These are phyloP conservation scores for Tothia fuscella DNA, from an alignment of 2,329 filamentous ascomycete genomes.

Conservation along the genomic window DNA sequence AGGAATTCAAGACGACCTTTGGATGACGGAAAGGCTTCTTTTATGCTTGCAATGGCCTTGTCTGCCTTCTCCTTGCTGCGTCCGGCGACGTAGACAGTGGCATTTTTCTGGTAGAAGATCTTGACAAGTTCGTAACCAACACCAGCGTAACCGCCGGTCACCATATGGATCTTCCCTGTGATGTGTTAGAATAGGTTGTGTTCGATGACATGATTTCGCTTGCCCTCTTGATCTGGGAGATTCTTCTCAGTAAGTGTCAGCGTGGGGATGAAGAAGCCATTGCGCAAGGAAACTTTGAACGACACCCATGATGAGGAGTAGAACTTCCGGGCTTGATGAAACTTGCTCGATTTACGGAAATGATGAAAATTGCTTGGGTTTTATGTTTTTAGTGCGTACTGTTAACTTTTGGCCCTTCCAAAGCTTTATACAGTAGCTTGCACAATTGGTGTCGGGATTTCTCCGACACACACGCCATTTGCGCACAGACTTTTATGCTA, in stretches of 20 bases:
- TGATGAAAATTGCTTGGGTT: too few relatives aligned
- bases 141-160: conserved; percentile 9
- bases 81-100: conserved; percentile 9
- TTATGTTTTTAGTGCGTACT: too few relatives aligned
- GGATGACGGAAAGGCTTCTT: conserved; percentile 6
- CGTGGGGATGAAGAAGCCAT: conserved; percentile 7
- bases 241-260: conserved; percentile 10
- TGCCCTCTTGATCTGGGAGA: conserved; percentile 9
- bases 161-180: conserved; percentile 9
- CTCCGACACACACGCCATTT: too few relatives aligned
- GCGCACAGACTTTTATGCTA: too few relatives aligned
- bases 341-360: too few relatives aligned
- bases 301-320: too few relatives aligned
- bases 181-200: not conserved
- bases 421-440: too few relatives aligned
- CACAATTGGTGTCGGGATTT: too few relatives aligned
- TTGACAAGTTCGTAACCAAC: conserved; percentile 7
- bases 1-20: conserved; percentile 11
- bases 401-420: too few relatives aligned
- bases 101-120: conserved; percentile 9
- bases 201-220: not conserved
- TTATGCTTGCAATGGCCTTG: conserved; percentile 20
- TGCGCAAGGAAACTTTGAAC: too few relatives aligned
- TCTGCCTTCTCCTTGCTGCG: conserved; percentile 5
- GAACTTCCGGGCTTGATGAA: too few relatives aligned